These are phyloP conservation scores for Rehmannia glutinosa DNA, from an alignment of 257 asterid species.

Conservation along the genomic window DNA sequence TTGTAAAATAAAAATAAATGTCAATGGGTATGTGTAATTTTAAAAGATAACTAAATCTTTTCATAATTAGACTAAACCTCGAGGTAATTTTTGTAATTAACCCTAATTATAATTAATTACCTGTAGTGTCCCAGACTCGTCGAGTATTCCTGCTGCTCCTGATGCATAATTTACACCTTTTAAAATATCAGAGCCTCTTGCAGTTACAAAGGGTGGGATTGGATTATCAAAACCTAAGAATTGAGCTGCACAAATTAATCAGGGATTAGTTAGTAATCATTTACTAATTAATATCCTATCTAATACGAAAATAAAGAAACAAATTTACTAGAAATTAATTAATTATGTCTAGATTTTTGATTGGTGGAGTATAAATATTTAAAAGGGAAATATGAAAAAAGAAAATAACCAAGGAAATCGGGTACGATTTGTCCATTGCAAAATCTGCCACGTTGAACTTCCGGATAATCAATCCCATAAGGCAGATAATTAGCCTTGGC, in stretches of 20 bases:
- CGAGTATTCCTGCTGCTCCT: constrained; percentile 58
- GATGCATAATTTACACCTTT: constrained; percentile 70
- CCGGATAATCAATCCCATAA: constrained; percentile 52
- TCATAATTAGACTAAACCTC: too few relatives aligned
- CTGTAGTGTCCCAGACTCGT: constrained; percentile 22
- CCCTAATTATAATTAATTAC: too few relatives aligned
- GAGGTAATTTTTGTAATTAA: too few relatives aligned
- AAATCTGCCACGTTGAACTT: constrained; percentile 52
- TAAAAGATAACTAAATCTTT: too few relatives aligned
- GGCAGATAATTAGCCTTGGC: constrained; percentile 52
- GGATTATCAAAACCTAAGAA: constrained; percentile 31
- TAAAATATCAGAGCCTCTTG: constrained; percentile 20
- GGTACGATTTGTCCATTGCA: constrained; percentile 32
- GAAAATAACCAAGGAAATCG: constrained; percentile 35
- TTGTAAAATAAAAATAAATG: too few relatives aligned
- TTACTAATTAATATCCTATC: too few relatives aligned
- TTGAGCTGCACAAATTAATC: constrained; percentile 25
- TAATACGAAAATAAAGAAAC: too few relatives aligned
- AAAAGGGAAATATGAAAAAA: too few relatives aligned
- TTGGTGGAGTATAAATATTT: too few relatives aligned
- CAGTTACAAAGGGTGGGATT: constrained; percentile 38
- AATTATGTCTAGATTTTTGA: too few relatives aligned
- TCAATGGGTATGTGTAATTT: too few relatives aligned
- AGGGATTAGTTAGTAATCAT: neutral
- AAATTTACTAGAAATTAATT: too few relatives aligned